Base-by-base conservation (phyloP, 2,329 filamentous ascomycete species). In the Ilyonectria robusta region DNA sequence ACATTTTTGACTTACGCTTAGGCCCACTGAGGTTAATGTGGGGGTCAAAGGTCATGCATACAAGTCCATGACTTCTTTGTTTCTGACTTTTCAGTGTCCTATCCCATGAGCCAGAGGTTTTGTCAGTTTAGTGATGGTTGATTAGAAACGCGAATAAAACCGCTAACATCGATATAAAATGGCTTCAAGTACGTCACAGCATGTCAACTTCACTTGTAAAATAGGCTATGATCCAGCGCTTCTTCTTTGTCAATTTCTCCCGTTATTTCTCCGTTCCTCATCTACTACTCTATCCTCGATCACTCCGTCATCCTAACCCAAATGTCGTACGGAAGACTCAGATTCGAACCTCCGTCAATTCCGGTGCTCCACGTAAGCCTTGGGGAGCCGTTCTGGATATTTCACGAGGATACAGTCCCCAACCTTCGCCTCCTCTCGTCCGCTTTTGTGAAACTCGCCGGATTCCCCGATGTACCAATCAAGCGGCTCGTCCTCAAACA, bases 391-490 rank as follows among this genome's bases (percentile, higher is more conserved):
- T 11, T 53, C 37, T 58, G 8, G 19, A 15, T 33, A 26, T 13
- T 59, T 29, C 3, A 68, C 67, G 5, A 59, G 31, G 17, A 74
- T 68, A 6, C 51, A 66, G 21, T 75, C 65, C 29, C 50, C 33
- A 19, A 75, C 64, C 29, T 23, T 46, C 19, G 51, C 59, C 37
- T 29, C 44, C 10, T 35, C 44, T 17, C 73, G 66, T 2, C 72
- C 73, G 17, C 53, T 48, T 35, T 72, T 63, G 26, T 64, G 71
- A 53, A 75, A 75, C 47, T 61, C 61, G 7, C 73, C 73, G 6
- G 48, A 59, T 5, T 71, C 70, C 7, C 74, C 73, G 31, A 75
- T 64, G 58, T 74, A 72, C 72, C 73, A 75, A 29, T 72, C 73
- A 3, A 51, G 26, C 1, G 73, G 70, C 15, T 69, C 68, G 13